A percentile compares a stretch with the other conserved stretches of the same genome.
Conservation (phyloP, 164 flowering plant species). For the Liriodendron chinense region DNA sequence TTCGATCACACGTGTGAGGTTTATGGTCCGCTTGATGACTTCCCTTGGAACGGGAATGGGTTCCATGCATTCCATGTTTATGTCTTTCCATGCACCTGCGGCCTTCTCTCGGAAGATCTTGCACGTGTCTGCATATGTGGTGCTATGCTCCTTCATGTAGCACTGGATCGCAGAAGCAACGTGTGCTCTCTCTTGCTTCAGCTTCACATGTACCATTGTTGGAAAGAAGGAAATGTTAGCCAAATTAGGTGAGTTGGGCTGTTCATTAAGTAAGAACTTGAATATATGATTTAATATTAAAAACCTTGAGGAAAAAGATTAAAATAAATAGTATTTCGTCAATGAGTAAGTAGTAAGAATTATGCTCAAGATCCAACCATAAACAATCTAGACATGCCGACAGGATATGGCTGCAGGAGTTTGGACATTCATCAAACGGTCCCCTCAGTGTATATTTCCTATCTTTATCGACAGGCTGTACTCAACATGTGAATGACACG, state of each 20-base stretch:
- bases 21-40: constrained; percentile 4
- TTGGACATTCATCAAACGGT: too few relatives aligned
- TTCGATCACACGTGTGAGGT: neutral
- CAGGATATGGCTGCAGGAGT: too few relatives aligned
- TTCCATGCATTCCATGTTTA: constrained; percentile 1
- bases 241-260: neutral
- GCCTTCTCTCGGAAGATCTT: constrained; percentile 3
- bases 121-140: neutral
- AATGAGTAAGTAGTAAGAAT: too few relatives aligned
- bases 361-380: too few relatives aligned
- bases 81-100: constrained; percentile 10
- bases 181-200: constrained; percentile 14
- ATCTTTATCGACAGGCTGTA: too few relatives aligned
- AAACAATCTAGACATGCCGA: too few relatives aligned
- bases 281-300: too few relatives aligned
- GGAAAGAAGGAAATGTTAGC: neutral
- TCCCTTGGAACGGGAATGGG: constrained; percentile 1
- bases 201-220: neutral
- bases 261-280: too few relatives aligned
- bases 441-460: too few relatives aligned
- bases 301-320: too few relatives aligned
- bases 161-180: constrained; percentile 12
- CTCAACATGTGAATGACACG: too few relatives aligned
- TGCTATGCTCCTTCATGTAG: constrained; percentile 16
- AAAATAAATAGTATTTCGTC: too few relatives aligned